Evolutionary conservation across 1,284 basidiomycete genomes (phyloP), one percentile per base, ranked within the genome.

Genomic region (Ustilago sp.): DNA sequence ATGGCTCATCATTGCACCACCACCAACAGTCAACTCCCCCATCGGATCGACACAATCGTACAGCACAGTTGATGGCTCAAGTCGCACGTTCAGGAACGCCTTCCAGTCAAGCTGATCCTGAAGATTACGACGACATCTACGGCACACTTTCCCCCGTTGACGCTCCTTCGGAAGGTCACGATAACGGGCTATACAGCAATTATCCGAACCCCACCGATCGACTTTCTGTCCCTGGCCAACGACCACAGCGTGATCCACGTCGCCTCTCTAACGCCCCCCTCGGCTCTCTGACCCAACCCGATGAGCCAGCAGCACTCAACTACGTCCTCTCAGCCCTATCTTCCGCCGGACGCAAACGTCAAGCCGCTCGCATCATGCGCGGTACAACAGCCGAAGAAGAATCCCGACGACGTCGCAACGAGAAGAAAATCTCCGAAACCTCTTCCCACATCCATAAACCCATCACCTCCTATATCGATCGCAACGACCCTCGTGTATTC

Each of bases 351-450:
- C 66, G 83, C 39, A 83, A 81, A 58, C 77, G 80, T 12, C 82
- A 84, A 54, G 80, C 77, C 8, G 74, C 76, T n/a, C 68, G 83
- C 9, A 79, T 86, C 52, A 75, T 84, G 76, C 75, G 83, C 8
- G 80, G 82, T 17, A 82, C 80, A 35, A 79, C 79, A 35, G 83
- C 76, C n/a, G 79, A 80, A 61, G 79, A 81, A 45, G 80, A 83
- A 56, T 72, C 71, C 17, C 68, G 71, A 51, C 63, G 79, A 36
- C 60, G 71, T 17, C 68, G 70, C 56, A 78, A 63, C 38, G 80
- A 80, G 48, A 74, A 77, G 58, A 73, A 79, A 65, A 79, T 80
- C 60, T 77, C 80, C 6, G 68, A 79, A 39, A 74, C 80, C 39
- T 52, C 70, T 36, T 56, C 63, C 1, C 63, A 67, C 13, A 35